Percentiles rank a stretch among this genome's conserved stretches.
These are phyloP conservation scores for Dactylis glomerata DNA, from an alignment of 176 grass and related monocot genomes.

Conservation along the genomic window DNA sequence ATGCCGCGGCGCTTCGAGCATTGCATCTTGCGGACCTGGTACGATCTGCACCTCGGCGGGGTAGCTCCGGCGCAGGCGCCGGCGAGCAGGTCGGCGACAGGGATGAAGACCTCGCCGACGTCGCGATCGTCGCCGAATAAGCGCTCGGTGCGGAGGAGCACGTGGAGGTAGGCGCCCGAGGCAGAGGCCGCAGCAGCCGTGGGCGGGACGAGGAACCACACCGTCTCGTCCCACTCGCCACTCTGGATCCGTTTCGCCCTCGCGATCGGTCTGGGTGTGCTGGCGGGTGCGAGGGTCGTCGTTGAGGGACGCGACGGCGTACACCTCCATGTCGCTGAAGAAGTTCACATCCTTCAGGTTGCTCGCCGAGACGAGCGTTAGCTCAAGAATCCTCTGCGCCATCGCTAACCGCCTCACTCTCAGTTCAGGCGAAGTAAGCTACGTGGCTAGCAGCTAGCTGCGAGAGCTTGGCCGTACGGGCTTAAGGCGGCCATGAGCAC, in stretches of 20 bases:
- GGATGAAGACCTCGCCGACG: slow-evolving; percentile 35
- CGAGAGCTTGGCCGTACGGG: background rate
- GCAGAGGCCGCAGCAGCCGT: background rate
- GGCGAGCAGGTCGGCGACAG: slow-evolving; percentile 29
- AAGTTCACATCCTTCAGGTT: slow-evolving; percentile 45
- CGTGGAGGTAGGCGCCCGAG: background rate
- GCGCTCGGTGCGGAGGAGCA: slow-evolving; percentile 47
- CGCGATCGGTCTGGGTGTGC: slow-evolving; percentile 23
- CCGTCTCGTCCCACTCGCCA: slow-evolving; percentile 46
- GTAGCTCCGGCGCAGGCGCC: background rate
- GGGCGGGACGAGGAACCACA: slow-evolving; percentile 26
- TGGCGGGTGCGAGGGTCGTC: slow-evolving; percentile 14
- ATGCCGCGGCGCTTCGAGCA: slow-evolving; percentile 23
- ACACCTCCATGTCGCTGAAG: slow-evolving; percentile 42
- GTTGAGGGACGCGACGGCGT: slow-evolving; percentile 34
- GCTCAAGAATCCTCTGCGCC: slow-evolving; percentile 33
- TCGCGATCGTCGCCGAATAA: slow-evolving; percentile 40
- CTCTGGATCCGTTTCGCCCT: slow-evolving; percentile 28
- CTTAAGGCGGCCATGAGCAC: background rate
- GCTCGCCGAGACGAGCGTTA: slow-evolving; percentile 45
- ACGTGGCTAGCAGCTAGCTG: background rate
- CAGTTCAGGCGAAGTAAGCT: background rate
- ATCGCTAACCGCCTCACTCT: background rate
- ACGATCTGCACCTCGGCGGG: slow-evolving; percentile 12
- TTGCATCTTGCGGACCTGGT: slow-evolving; percentile 26